phyloP scores from a whole-genome alignment of 805 yeast genomes.

The Starmerella stigmatis region DNA sequence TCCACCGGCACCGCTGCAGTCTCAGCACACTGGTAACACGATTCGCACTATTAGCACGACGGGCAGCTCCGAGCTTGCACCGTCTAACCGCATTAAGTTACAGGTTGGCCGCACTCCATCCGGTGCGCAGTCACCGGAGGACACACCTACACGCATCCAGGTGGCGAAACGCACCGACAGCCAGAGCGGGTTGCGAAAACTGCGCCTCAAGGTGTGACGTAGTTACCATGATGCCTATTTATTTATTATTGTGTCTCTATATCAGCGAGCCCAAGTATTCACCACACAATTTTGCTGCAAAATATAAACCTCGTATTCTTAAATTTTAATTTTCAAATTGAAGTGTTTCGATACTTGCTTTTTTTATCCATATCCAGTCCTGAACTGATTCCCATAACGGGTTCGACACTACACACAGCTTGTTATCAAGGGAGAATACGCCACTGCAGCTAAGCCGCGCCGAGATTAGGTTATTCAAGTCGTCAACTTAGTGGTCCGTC shows the following conservation, averaged over 20 bases:
- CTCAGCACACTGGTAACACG: not conserved
- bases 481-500: too few relatives aligned
- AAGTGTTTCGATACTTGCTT: too few relatives aligned
- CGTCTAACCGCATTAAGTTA: not conserved
- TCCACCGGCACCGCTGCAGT: not conserved
- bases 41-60: not conserved
- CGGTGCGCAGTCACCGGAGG: not conserved
- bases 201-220: constrained; percentile 8
- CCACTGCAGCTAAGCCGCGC: too few relatives aligned
- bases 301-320: too few relatives aligned
- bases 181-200: constrained; percentile 22
- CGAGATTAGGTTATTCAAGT: too few relatives aligned
- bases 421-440: too few relatives aligned
- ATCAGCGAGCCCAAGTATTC: not conserved
- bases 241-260: constrained; percentile 2
- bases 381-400: too few relatives aligned
- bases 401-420: too few relatives aligned
- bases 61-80: not conserved
- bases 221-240: constrained; percentile 1
- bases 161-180: constrained; percentile 17
- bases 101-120: not conserved
- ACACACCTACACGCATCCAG: not conserved
- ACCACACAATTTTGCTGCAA: too few relatives aligned
- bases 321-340: too few relatives aligned
- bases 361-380: too few relatives aligned